Evolutionary conservation across 139 green algal species (phyloP).

Genomic region (Mychonastes homosphaera): DNA sequence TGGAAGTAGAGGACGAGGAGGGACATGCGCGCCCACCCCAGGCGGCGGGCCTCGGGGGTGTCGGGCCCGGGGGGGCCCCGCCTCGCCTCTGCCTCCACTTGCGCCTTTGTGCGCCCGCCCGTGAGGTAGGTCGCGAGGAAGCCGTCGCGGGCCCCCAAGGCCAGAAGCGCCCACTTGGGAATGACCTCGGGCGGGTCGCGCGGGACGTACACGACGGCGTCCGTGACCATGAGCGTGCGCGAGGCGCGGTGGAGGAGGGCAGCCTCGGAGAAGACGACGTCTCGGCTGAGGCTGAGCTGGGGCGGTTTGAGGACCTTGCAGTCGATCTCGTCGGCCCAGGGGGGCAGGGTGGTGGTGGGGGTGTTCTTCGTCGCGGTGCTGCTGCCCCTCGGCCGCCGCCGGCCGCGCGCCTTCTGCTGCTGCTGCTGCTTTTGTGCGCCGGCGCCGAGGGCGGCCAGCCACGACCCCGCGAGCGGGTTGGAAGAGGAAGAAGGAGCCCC

Average conservation of each 20-base stretch:
- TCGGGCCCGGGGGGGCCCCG: too few species aligned
- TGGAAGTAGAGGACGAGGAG: slow-evolving; percentile 89
- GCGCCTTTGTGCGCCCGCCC: slow-evolving; percentile 22
- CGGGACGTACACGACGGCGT: slow-evolving; percentile 66
- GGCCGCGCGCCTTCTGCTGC: too few species aligned
- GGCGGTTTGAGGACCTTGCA: slow-evolving; percentile 41
- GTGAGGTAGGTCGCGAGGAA: slow-evolving; percentile 27
- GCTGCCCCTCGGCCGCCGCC: too few species aligned
- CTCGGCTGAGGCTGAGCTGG: slow-evolving; percentile 9
- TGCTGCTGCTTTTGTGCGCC: too few species aligned
- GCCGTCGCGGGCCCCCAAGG: slow-evolving; percentile 33
- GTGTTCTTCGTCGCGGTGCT: slow-evolving; percentile 11
- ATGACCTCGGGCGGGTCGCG: slow-evolving; percentile 39
- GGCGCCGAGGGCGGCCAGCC: too few species aligned
- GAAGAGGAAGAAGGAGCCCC: too few species aligned
- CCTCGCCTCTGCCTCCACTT: slow-evolving; percentile 28
- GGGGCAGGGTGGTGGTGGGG: slow-evolving; percentile 21
- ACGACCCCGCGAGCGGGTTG: too few species aligned
- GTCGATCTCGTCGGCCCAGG: slow-evolving; percentile 73
- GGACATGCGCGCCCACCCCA: slow-evolving; percentile 81
- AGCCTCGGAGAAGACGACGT: slow-evolving; percentile 47
- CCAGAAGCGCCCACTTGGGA: too few species aligned
- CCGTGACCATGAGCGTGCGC: slow-evolving; percentile 73
- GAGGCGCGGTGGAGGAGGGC: slow-evolving; percentile 74
- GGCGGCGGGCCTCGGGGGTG: slow-evolving; percentile 24